phyloP scores from a whole-genome alignment of 176 grass and related monocot genomes.

The Phoenix dactylifera region DNA sequence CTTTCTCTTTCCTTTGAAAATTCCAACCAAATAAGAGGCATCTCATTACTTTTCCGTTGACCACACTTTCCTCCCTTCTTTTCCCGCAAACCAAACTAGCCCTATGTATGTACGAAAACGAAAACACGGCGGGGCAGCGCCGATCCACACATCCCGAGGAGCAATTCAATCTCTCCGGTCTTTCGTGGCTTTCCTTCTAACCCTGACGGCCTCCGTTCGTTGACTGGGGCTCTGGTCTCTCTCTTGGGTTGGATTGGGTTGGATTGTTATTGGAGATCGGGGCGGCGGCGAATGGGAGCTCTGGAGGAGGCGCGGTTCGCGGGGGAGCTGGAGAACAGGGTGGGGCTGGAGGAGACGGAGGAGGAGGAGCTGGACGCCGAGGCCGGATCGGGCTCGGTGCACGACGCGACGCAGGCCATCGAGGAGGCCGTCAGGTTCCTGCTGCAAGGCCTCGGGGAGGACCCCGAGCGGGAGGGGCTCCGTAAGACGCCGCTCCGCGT shows the following conservation, averaged over 20 bases:
- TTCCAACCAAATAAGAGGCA: too few species aligned
- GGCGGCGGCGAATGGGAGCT: constrained; percentile 44
- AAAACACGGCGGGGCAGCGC: not conserved
- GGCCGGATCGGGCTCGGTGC: constrained; percentile 9
- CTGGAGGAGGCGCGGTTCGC: constrained; percentile 65
- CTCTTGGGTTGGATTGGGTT: not conserved
- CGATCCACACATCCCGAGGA: constrained; percentile 36
- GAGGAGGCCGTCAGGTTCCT: constrained; percentile 51
- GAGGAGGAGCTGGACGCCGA: not conserved
- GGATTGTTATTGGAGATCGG: not conserved
- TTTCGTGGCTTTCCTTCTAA: not conserved
- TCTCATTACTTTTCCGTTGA: too few species aligned
- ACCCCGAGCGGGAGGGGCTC: constrained; percentile 60
- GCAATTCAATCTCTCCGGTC: constrained; percentile 26
- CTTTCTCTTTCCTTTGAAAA: too few species aligned
- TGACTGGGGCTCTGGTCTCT: not conserved
- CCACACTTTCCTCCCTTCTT: too few species aligned
- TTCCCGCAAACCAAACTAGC: too few species aligned
- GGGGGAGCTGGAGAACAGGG: constrained; percentile 9
- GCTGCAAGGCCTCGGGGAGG: constrained; percentile 79
- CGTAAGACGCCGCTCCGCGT: constrained; percentile 76
- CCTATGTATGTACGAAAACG: too few species aligned
- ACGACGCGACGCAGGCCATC: not conserved
- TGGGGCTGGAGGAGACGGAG: constrained; percentile 5
- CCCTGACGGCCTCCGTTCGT: not conserved